A percentile compares a stretch with the other conserved stretches of the same genome.
Evolutionary conservation across 768 basidiomycete genomes (phyloP).

Genomic region (Suillus hirtellus): DNA sequence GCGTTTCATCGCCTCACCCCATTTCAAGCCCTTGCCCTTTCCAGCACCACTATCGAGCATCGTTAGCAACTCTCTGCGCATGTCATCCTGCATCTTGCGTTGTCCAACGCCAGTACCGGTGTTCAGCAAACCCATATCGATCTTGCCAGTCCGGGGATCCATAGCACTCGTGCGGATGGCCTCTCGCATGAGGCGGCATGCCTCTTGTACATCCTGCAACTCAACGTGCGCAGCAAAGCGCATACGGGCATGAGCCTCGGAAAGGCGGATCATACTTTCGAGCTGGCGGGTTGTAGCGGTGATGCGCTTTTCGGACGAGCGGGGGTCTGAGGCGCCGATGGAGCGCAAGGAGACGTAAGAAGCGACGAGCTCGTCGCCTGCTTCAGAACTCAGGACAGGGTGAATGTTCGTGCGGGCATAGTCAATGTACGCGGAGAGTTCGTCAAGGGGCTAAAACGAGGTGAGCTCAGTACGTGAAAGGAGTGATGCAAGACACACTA

Average conservation of each 20-base stretch:
- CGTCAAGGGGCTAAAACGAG: constrained; percentile 71
- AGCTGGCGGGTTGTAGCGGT: constrained; percentile 98
- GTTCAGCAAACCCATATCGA: constrained; percentile 94
- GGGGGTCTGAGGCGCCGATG: constrained; percentile 81
- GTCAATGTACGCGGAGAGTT: constrained; percentile 92
- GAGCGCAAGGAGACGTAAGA: constrained; percentile 95
- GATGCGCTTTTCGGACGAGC: constrained; percentile 88
- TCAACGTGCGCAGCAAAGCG: constrained; percentile 88
- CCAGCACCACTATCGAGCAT: constrained; percentile 57
- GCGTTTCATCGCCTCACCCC: constrained; percentile 77
- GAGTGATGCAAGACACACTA: constrained; percentile 52
- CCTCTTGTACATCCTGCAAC: constrained; percentile 84
- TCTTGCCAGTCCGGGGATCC: constrained; percentile 95
- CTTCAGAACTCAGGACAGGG: constrained; percentile 84
- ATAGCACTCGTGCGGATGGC: constrained; percentile 94
- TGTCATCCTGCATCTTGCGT: constrained; percentile 83
- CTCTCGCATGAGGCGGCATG: constrained; percentile 92
- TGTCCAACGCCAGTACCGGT: constrained; percentile 90
- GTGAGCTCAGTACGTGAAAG: constrained; percentile 13
- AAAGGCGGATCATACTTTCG: constrained; percentile 94
- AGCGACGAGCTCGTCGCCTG: constrained; percentile 78
- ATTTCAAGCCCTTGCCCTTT: constrained; percentile 65
- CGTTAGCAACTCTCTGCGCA: constrained; percentile 76
- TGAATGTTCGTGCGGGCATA: constrained; percentile 86
- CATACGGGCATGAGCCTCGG: constrained; percentile 97